These are phyloP conservation scores for Patellifolia procumbens DNA, from an alignment of 179 eudicot species.

Conservation along the genomic window DNA sequence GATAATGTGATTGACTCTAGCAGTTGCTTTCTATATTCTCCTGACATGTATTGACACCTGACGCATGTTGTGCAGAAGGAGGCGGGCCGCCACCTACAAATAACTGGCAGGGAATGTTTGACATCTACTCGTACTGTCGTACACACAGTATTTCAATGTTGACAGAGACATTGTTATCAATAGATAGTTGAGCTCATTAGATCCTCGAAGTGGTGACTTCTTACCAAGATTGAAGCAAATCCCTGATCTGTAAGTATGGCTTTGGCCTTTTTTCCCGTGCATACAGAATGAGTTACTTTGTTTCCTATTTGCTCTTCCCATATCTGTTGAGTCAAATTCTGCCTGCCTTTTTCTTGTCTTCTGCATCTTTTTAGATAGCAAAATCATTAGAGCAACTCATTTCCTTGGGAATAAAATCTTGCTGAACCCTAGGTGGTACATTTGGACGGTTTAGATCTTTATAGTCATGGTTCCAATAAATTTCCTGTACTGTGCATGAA, in stretches of 20 bases:
- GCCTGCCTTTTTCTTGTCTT: background rate
- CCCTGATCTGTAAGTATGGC: conserved; percentile 90
- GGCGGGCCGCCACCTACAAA: conserved; percentile 60
- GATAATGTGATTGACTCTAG: too few species aligned
- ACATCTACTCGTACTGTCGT: conserved; percentile 83
- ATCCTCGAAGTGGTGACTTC: conserved; percentile 85
- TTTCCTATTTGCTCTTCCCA: background rate
- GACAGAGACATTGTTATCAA: conserved; percentile 83
- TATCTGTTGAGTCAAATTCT: background rate
- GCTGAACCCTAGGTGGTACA: background rate
- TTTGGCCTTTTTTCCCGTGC: background rate
- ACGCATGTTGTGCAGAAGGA: conserved; percentile 47
- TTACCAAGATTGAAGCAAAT: conserved; percentile 80
- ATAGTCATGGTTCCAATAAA: background rate
- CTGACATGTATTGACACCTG: conserved; percentile 12
- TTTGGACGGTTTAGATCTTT: background rate
- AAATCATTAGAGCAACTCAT: background rate
- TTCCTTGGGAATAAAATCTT: background rate
- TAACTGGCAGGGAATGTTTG: conserved; percentile 84
- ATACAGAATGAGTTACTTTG: too few species aligned
- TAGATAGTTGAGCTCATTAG: conserved; percentile 73
- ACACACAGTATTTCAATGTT: conserved; percentile 83
- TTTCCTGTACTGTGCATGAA: background rate
- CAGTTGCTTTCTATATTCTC: too few species aligned
- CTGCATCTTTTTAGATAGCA: background rate